Evolutionary conservation across 2,329 filamentous ascomycete genomes (phyloP).

Genomic region (Anthostomella pinea): DNA sequence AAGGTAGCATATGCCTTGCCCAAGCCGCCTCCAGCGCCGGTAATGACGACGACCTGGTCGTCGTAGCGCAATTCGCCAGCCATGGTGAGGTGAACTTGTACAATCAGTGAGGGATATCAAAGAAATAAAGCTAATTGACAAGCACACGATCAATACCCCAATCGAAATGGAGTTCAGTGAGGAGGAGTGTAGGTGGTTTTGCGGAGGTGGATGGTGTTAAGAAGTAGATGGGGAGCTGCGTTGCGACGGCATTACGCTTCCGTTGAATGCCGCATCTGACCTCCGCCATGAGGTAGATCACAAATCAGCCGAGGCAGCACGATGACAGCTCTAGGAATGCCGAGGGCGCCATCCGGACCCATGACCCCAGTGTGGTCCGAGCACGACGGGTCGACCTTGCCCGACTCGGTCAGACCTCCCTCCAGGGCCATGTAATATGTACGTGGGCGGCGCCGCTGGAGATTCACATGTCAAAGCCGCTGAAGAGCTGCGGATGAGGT

Average conservation of each 20-base stretch:
- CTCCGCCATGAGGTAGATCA: constrained; percentile 19
- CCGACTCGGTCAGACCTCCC: constrained; percentile 8
- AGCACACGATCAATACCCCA: constrained; percentile 13
- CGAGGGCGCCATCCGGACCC: constrained; percentile 21
- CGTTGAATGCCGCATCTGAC: constrained; percentile 25
- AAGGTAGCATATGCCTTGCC: constrained; percentile 83
- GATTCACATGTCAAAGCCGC: constrained; percentile 26
- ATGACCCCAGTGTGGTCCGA: constrained; percentile 3
- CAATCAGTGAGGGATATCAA: constrained; percentile 1
- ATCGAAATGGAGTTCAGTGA: constrained; percentile 2
- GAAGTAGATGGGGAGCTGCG: constrained; percentile 1
- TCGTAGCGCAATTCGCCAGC: constrained; percentile 64
- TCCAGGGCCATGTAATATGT: constrained; percentile 4
- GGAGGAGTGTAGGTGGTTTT: constrained; percentile 4
- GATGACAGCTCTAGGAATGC: constrained; percentile 26
- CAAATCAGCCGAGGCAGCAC: constrained; percentile 32
- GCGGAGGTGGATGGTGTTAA: not conserved
- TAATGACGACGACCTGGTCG: constrained; percentile 85
- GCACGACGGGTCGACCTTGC: constrained; percentile 9
- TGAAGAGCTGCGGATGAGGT: constrained; percentile 20
- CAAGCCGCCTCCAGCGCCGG: constrained; percentile 78
- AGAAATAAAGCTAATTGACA: constrained; percentile 4
- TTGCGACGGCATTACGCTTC: too few species aligned
- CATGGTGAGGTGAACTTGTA: constrained; percentile 24
- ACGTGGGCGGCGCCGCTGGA: not conserved